Evolutionary conservation across 129 eudicot genomes (phyloP), one percentile per base, ranked within the genome.

Genomic region (Flaveria bidentis): DNA sequence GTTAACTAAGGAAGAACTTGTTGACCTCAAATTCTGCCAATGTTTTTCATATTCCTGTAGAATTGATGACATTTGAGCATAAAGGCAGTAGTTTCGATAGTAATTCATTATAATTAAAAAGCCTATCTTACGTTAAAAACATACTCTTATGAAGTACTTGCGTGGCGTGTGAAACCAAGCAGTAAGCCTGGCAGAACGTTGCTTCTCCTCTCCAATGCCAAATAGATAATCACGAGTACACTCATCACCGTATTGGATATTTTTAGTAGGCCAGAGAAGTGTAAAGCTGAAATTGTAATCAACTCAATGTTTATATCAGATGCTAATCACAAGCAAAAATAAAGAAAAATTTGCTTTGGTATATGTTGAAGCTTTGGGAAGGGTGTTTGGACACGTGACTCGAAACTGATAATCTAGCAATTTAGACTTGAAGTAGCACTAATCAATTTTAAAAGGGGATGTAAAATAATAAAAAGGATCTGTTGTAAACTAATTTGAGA

Each of bases 151-250:
- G 75, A 91, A 95, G 85, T 91, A 95, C 41, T 85, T 82, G 66
- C 76, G 82, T 15, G 97, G 97, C 73, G 99, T 95, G 71, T 87
- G 96, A 81, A 91, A 95, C 99, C 99, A 95, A 56, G 99, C 97
- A 62, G 97, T 89, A 18, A 95, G 88, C 69, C 99, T 84, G 67
- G 99, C 92, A 76, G 97, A 91, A 55, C 99, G 97, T 50, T 95
- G 99, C 67, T 84, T 87, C 71, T 86, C 88, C 92, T 95, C 99
- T 71, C 99, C 97, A 23, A 95, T 91, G 75, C 99, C 97, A 79
- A 84, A 89, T 67, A 95, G 73, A 78, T 72, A 95, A 87, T 95
- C 99, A 47, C 96, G 97, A 73, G 96, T 84, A 85, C 99, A 91
- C 62, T 95, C 99, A 65, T 95, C 97, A 52, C 99, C 97, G 67